phyloP scores from a whole-genome alignment of 1,284 basidiomycete species.

The Ceratobasidium sp. region DNA sequence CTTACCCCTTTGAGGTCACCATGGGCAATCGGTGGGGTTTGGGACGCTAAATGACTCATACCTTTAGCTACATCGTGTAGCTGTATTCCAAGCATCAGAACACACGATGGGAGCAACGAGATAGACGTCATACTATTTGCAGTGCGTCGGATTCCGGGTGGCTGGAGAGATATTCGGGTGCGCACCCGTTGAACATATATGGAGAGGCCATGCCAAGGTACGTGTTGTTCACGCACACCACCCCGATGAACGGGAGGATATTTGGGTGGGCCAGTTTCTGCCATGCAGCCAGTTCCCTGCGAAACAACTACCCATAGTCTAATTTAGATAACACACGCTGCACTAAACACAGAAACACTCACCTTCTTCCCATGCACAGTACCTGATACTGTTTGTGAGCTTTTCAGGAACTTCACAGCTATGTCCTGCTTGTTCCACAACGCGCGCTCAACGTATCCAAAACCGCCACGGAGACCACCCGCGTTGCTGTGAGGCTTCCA shows the following conservation, averaged over 20 bases:
- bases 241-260: slow-evolving; percentile 37
- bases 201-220: slow-evolving; percentile 42
- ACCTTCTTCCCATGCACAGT: slow-evolving; percentile 31
- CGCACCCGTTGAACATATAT: slow-evolving; percentile 36
- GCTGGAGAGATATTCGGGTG: slow-evolving; percentile 22
- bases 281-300: slow-evolving; percentile 34
- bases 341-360: background rate
- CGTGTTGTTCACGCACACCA: slow-evolving; percentile 37
- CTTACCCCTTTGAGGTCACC: slow-evolving; percentile 38
- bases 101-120: background rate
- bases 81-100: background rate
- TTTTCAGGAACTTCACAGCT: slow-evolving; percentile 39
- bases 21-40: slow-evolving; percentile 35
- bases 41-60: slow-evolving; percentile 32
- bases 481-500: slow-evolving; percentile 31
- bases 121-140: slow-evolving; percentile 20
- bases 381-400: slow-evolving; percentile 40
- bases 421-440: slow-evolving; percentile 43
- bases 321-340: background rate
- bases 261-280: slow-evolving; percentile 33
- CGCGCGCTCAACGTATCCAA: slow-evolving; percentile 36
- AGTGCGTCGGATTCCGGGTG: slow-evolving; percentile 27
- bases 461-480: slow-evolving; percentile 31
- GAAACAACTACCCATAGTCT: slow-evolving; percentile 21
- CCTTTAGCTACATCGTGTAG: slow-evolving; percentile 38